Evolutionary conservation across 164 flowering plant species (phyloP).

Genomic region (Magnolia kwangsiensis): DNA sequence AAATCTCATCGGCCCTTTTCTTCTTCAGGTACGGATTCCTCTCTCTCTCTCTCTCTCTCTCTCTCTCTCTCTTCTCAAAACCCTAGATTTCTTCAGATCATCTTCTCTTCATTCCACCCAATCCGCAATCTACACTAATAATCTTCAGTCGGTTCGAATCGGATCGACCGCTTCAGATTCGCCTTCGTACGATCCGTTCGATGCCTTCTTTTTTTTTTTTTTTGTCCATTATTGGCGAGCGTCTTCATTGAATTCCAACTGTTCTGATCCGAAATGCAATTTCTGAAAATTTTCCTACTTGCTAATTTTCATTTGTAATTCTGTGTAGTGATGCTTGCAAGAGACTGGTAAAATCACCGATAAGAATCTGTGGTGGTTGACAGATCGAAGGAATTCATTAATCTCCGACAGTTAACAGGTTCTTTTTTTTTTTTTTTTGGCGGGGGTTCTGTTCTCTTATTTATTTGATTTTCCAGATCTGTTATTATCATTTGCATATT

Average conservation of each 20-base stretch:
- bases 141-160: not conserved
- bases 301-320: not conserved
- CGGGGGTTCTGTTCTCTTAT: not conserved
- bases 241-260: not conserved
- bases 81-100: not conserved
- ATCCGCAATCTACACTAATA: not conserved
- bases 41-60: not conserved
- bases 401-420: not conserved
- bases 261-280: not conserved
- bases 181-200: not conserved
- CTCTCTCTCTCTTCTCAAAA: not conserved
- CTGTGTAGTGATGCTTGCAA: not conserved
- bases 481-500: not conserved
- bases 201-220: not conserved
- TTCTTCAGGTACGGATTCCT: not conserved
- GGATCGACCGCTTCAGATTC: not conserved
- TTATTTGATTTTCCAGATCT: not conserved
- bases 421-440: not conserved
- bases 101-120: not conserved
- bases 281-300: not conserved
- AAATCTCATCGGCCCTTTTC: not conserved
- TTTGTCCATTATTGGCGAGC: not conserved
- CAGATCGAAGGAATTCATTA: constrained; percentile 1
- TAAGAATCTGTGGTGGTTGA: not conserved
- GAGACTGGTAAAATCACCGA: too few relatives aligned